Conservation (phyloP, 768 basidiomycete genomes). For the Tylopilus sp. region DNA sequence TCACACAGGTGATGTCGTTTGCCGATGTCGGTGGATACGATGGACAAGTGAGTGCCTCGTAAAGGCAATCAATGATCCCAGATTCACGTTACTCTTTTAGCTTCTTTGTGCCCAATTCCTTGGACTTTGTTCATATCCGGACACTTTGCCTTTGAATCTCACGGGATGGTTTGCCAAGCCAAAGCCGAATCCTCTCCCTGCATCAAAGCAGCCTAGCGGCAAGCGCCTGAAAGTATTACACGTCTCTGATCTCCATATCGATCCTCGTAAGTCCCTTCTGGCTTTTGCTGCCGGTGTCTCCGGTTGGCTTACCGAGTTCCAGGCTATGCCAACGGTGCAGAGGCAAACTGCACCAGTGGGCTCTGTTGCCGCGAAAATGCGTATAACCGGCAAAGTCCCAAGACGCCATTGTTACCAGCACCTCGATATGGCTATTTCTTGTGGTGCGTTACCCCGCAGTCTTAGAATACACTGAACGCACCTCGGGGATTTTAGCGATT, state of each 20-base stretch:
- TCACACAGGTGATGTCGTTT: slow-evolving; percentile 70
- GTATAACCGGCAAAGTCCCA: slow-evolving; percentile 48
- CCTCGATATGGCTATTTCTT: slow-evolving; percentile 64
- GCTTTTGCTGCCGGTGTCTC: background rate
- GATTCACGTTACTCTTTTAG: slow-evolving; percentile 27
- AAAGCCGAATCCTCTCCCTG: slow-evolving; percentile 66
- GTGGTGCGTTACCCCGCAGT: slow-evolving; percentile 40
- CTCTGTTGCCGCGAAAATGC: slow-evolving; percentile 62
- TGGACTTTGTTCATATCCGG: slow-evolving; percentile 51
- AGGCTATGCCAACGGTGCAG: slow-evolving; percentile 69
- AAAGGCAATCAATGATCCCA: background rate
- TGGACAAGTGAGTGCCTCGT: slow-evolving; percentile 49
- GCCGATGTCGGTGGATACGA: slow-evolving; percentile 72
- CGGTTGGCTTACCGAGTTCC: background rate
- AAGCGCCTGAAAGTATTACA: slow-evolving; percentile 70
- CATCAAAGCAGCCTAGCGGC: slow-evolving; percentile 56
- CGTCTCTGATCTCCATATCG: slow-evolving; percentile 74
- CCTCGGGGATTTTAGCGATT: slow-evolving; percentile 42
- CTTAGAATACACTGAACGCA: background rate
- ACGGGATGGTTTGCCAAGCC: slow-evolving; percentile 74
- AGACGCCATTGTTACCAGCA: slow-evolving; percentile 51
- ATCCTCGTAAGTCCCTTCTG: slow-evolving; percentile 49
- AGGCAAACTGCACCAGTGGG: slow-evolving; percentile 67
- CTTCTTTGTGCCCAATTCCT: slow-evolving; percentile 61
- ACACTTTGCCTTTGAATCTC: slow-evolving; percentile 57